Conservation (phyloP, 2,329 filamentous ascomycete species). For the Penicillium sp. region DNA sequence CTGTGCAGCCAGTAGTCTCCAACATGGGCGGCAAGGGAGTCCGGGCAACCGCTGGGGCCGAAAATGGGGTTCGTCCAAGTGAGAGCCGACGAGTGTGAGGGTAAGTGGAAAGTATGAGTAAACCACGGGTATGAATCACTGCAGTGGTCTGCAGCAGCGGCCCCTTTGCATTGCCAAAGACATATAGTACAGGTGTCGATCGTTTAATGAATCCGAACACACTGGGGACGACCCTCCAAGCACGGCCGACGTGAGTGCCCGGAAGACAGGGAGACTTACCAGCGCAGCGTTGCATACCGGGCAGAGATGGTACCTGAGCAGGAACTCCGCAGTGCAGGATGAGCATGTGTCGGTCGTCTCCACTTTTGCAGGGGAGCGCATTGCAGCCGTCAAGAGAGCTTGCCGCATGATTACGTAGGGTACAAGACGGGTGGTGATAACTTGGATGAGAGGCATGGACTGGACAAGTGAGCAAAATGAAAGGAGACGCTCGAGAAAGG, state of each 20-base stretch:
- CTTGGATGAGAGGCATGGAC: too few relatives aligned
- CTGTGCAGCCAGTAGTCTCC: slow-evolving; percentile 28
- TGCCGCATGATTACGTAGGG: slow-evolving; percentile 9
- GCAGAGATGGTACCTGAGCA: slow-evolving; percentile 7
- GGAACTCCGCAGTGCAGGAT: slow-evolving; percentile 1
- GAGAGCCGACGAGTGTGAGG: not conserved
- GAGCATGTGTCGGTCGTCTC: slow-evolving; percentile 2
- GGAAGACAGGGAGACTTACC: not conserved
- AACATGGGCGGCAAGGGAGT: slow-evolving; percentile 34
- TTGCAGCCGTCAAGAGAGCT: not conserved
- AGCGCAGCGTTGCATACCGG: slow-evolving; percentile 6
- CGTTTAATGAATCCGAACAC: slow-evolving; percentile 3
- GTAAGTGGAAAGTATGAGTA: not conserved
- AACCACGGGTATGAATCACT: not conserved
- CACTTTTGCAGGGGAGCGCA: slow-evolving; percentile 1
- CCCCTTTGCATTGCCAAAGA: not conserved
- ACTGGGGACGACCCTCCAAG: not conserved
- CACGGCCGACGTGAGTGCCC: not conserved
- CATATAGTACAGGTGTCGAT: slow-evolving; percentile 3
- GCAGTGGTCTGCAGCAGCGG: not conserved
- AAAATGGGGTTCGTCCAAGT: not conserved
- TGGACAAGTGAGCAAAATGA: too few relatives aligned
- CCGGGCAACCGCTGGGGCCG: slow-evolving; percentile 28
- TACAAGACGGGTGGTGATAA: not conserved
- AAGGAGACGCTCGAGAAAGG: too few relatives aligned